A percentile compares a stretch with the other conserved stretches of the same genome.
Conservation (phyloP, 768 basidiomycete genomes). For the Lactarius akahatsu region DNA sequence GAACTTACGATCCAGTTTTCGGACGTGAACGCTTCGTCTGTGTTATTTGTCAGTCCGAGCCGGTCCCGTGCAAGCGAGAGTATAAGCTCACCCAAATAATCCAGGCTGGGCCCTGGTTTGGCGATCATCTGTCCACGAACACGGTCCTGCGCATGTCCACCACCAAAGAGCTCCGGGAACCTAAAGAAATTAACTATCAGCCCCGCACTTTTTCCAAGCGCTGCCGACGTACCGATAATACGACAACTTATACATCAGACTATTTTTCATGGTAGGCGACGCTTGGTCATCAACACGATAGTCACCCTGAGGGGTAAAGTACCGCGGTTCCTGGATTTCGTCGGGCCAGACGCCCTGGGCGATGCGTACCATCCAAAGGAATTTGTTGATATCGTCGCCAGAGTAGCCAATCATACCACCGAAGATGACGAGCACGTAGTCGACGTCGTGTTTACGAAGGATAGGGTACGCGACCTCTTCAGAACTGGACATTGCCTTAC, state of each 20-base stretch:
- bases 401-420: conserved; percentile 96
- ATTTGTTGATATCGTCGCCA: conserved; percentile 99
- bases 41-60: conserved; percentile 8
- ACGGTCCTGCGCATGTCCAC: conserved; percentile 70
- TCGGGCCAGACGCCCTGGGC: conserved; percentile 98
- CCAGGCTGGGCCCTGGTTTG: conserved; percentile 70
- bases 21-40: conserved; percentile 97
- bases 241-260: conserved; percentile 99
- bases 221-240: conserved; percentile 71
- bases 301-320: conserved; percentile 90
- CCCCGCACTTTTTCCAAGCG: conserved; percentile 1
- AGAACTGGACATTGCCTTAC: conserved; percentile 93
- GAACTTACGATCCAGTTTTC: conserved; percentile 96
- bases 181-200: conserved; percentile 39
- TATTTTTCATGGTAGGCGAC: conserved; percentile 85
- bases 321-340: conserved; percentile 93
- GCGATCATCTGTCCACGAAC: conserved; percentile 89
- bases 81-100: conserved; percentile 74
- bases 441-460: conserved; percentile 94
- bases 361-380: conserved; percentile 97
- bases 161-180: conserved; percentile 86
- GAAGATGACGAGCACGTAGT: conserved; percentile 96
- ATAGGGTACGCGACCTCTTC: conserved; percentile 98
- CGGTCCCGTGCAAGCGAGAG: conserved; percentile 4
- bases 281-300: conserved; percentile 90